Base-by-base conservation (phyloP, 352 stramenopile genomes). In the Globisporangium apiculatum region DNA sequence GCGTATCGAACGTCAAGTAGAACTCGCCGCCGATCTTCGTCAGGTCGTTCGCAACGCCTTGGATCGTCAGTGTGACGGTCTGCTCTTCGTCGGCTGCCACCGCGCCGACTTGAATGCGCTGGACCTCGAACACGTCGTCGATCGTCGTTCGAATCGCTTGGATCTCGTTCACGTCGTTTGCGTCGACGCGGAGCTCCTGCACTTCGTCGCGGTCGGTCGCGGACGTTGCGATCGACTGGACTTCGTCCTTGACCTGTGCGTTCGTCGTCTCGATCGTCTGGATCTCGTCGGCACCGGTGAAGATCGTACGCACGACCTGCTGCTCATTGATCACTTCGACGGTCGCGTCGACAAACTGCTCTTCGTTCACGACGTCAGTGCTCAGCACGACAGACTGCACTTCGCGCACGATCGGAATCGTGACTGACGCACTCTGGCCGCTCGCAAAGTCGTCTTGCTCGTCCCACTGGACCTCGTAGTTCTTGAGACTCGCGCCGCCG, bases 241-340 rank as follows among this genome's bases (percentile, higher is more conserved):
- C 67, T 73, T 98, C 95, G 31, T 96, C 79, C 4, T 94, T 73
- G 35, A 95, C 91, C 1, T 66, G 54, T 7, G 55, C 52, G 36
- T 86, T 88, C 0, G 54, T 95, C 38, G 79, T 91, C 48, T 65
- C 79, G 24, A 98, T 84, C 7, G 92, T 71, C 61, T 97, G 89
- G 31, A 97, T 71, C 55, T 97, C 89, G 63, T 97, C 88, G 10
- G 76, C 76, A 5, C 91, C 91, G 0, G 71, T 79, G 40, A 97
- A 93, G 3, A 65, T 72, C 1, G 81, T 97, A 10, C 92, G 91
- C 2, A 99, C 85, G 7, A 94, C 95, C 65, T 99, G 95, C 7
- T 95, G 70, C 67, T 99, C 96, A 65, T 99, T 99, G 14, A 80
- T 94, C 11, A 99, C 96, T 55, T 95, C 76, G 8, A 97, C 89